Evolutionary conservation across 2,329 filamentous ascomycete genomes (phyloP).

Genomic region (Allantophomopsis lycopodina): DNA sequence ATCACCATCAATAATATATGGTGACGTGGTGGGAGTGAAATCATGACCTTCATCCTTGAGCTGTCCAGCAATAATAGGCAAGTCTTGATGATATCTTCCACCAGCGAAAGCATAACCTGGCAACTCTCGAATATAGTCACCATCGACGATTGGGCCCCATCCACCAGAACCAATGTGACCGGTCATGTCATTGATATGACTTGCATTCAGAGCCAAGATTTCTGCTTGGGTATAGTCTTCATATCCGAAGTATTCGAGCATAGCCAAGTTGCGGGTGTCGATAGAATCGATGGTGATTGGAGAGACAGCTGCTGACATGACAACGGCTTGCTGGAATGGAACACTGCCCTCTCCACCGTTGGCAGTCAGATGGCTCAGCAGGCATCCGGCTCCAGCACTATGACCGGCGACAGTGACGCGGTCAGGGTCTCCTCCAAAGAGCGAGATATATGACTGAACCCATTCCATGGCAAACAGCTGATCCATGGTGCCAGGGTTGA

Average conservation of each 20-base stretch:
- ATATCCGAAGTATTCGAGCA: conserved; percentile 2
- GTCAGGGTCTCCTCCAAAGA: conserved; percentile 37
- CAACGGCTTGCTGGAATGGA: conserved; percentile 26
- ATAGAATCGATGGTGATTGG: conserved; percentile 3
- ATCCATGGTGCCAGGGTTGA: conserved; percentile 35
- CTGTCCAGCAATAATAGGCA: conserved; percentile 1
- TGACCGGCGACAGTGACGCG: conserved; percentile 35
- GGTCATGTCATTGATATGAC: conserved; percentile 1
- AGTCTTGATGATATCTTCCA: neutral
- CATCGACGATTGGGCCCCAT: conserved; percentile 31
- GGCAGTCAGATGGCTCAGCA: conserved; percentile 40
- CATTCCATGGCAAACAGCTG: conserved; percentile 42
- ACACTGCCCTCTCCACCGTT: conserved; percentile 23
- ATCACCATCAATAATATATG: conserved; percentile 1
- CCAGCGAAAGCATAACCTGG: conserved; percentile 18
- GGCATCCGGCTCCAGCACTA: conserved; percentile 35
- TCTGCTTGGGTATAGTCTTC: conserved; percentile 3
- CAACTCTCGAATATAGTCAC: conserved; percentile 27
- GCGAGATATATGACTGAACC: conserved; percentile 36
- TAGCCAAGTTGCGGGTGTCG: conserved; percentile 6
- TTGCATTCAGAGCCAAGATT: conserved; percentile 1
- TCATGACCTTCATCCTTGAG: conserved; percentile 1
- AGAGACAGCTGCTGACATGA: conserved; percentile 13
- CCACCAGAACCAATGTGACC: conserved; percentile 1
- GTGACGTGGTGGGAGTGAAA: conserved; percentile 1